These are phyloP conservation scores for Lanmaoa pseudosensibilis DNA, from an alignment of 768 basidiomycete species.

Conservation along the genomic window DNA sequence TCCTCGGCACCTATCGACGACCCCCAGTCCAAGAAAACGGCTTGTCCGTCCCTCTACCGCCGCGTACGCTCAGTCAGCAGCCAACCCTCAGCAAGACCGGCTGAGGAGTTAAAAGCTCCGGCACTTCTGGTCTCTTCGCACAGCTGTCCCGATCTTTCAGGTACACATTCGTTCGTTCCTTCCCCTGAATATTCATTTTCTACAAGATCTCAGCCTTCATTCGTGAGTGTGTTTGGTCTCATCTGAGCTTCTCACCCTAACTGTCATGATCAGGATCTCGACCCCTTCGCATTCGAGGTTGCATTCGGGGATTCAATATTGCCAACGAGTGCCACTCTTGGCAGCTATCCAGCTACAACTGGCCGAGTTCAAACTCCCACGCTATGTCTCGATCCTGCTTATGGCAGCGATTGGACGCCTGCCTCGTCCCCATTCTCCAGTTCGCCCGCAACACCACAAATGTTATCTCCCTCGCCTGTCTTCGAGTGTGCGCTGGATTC, in stretches of 20 bases:
- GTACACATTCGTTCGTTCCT: slow-evolving; percentile 36
- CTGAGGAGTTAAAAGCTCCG: slow-evolving; percentile 1
- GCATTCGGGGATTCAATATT: slow-evolving; percentile 33
- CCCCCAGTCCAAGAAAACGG: slow-evolving; percentile 34
- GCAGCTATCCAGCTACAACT: slow-evolving; percentile 23
- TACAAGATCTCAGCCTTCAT: slow-evolving; percentile 45
- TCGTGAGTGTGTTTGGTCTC: slow-evolving; percentile 41
- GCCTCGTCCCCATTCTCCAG: slow-evolving; percentile 45
- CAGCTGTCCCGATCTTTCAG: slow-evolving; percentile 33
- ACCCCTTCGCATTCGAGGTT: slow-evolving; percentile 30
- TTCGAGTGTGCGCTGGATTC: slow-evolving; percentile 26
- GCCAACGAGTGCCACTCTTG: slow-evolving; percentile 13
- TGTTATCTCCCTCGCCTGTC: slow-evolving; percentile 29
- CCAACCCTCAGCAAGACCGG: slow-evolving; percentile 18
- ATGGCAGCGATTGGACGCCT: slow-evolving; percentile 41
- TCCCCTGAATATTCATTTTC: slow-evolving; percentile 29
- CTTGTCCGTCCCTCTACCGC: slow-evolving; percentile 20
- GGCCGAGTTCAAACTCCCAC: slow-evolving; percentile 30
- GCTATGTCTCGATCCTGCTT: slow-evolving; percentile 44
- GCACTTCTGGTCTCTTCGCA: slow-evolving; percentile 14
- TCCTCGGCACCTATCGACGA: slow-evolving; percentile 59
- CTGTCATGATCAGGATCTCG: slow-evolving; percentile 24
- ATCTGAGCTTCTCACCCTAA: slow-evolving; percentile 5
- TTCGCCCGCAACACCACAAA: slow-evolving; percentile 44
- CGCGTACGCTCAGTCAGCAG: slow-evolving; percentile 27